phyloP scores from a whole-genome alignment of 2,329 filamentous ascomycete species.

The Pseudogymnoascus sp. region DNA sequence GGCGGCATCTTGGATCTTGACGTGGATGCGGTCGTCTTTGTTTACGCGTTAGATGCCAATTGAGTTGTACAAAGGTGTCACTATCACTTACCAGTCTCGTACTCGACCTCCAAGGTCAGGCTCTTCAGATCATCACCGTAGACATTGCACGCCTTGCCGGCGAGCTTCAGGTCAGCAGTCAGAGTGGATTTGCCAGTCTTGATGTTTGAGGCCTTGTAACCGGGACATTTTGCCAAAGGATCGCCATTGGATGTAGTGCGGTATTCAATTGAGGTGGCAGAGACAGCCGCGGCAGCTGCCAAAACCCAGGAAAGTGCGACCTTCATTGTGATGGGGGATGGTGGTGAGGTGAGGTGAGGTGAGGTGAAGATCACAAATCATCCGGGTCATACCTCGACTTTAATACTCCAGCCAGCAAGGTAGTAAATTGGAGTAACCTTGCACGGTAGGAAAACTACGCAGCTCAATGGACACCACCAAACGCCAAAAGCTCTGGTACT shows the following conservation, averaged over 20 bases:
- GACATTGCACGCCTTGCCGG: constrained; percentile 50
- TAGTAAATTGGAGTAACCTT: neutral
- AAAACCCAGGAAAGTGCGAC: constrained; percentile 14
- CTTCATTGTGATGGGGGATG: constrained; percentile 12
- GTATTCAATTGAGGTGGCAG: constrained; percentile 9
- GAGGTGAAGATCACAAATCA: constrained; percentile 5
- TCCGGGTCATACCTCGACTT: neutral
- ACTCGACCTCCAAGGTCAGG: constrained; percentile 51
- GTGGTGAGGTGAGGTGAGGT: neutral
- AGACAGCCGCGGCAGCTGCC: constrained; percentile 13
- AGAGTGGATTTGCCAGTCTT: constrained; percentile 35
- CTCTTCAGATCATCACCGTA: constrained; percentile 50
- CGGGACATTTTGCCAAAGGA: constrained; percentile 35
- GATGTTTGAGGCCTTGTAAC: constrained; percentile 45
- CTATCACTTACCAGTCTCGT: constrained; percentile 44
- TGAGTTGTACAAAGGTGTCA: neutral
- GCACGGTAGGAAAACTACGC: neutral
- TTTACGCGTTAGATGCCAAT: constrained; percentile 1
- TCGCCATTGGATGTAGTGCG: constrained; percentile 11
- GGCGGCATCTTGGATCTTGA: constrained; percentile 53
- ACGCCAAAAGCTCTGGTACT: neutral
- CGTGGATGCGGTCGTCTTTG: constrained; percentile 51
- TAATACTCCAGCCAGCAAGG: neutral
- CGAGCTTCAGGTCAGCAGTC: constrained; percentile 50
- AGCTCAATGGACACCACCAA: neutral